Evolutionary conservation across 768 basidiomycete species (phyloP).

Genomic region (Fomitopsis serialis): DNA sequence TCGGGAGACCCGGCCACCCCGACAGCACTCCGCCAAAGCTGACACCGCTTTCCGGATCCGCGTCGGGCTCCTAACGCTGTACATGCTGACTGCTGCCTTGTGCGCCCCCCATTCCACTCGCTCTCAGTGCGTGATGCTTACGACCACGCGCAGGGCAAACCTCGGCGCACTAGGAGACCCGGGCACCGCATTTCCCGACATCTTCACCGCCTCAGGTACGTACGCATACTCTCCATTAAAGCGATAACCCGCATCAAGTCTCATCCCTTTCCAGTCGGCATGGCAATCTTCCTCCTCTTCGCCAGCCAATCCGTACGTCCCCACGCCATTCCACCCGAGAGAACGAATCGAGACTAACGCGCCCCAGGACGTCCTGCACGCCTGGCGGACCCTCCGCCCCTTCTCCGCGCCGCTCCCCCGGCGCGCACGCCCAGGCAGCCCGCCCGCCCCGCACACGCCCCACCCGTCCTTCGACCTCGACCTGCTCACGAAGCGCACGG

Average conservation of each 20-base stretch:
- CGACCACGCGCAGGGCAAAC: neutral
- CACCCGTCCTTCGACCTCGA: conserved; percentile 10
- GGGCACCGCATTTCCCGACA: conserved; percentile 15
- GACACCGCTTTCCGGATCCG: conserved; percentile 17
- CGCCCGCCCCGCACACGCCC: conserved; percentile 3
- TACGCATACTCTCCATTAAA: neutral
- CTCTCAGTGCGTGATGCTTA: neutral
- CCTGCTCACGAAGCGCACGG: conserved; percentile 3
- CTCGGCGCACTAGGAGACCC: conserved; percentile 7
- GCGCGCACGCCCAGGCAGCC: neutral
- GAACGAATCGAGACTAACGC: neutral
- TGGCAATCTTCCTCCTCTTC: conserved; percentile 21
- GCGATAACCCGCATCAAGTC: neutral
- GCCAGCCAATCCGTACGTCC: conserved; percentile 16
- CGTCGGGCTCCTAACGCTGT: conserved; percentile 17
- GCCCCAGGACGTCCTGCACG: conserved; percentile 16
- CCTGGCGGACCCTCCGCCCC: conserved; percentile 16
- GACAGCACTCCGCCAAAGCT: conserved; percentile 4
- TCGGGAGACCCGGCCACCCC: neutral
- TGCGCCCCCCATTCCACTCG: conserved; percentile 7
- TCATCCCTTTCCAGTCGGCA: conserved; percentile 13
- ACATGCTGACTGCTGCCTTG: conserved; percentile 17
- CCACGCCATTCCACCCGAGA: too few species aligned
- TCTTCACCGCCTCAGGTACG: conserved; percentile 22
- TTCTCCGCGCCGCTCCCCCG: neutral